phyloP scores from a whole-genome alignment of 1,284 basidiomycete genomes.

The Cryptococcus sp. region DNA sequence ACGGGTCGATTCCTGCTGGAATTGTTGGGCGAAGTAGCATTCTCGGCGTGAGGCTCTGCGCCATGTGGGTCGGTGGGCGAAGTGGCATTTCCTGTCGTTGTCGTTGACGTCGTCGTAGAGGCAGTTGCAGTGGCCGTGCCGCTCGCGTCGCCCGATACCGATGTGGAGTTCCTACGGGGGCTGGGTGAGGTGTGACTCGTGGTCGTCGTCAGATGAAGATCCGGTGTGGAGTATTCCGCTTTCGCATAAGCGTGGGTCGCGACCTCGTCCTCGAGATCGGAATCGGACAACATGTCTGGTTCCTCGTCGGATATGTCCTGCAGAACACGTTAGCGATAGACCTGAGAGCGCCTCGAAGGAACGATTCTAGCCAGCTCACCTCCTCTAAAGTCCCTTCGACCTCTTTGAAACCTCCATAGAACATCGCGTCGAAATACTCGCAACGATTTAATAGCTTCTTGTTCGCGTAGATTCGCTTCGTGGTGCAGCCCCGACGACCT shows the following conservation, averaged over 20 bases:
- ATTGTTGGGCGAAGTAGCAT: too few species aligned
- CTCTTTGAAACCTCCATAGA: constrained; percentile 49
- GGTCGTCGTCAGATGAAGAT: constrained; percentile 20
- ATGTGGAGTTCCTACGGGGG: constrained; percentile 9
- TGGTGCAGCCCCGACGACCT: neutral
- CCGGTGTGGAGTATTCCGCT: constrained; percentile 8
- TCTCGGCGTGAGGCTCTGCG: too few species aligned
- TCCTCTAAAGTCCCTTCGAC: constrained; percentile 34
- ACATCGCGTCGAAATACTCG: constrained; percentile 68
- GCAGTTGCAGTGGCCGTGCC: neutral
- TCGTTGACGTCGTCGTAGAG: too few species aligned
- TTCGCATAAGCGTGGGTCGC: constrained; percentile 11
- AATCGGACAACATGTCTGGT: constrained; percentile 44
- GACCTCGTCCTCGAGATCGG: constrained; percentile 51
- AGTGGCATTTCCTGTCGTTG: too few species aligned
- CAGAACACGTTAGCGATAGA: neutral
- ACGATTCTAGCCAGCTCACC: constrained; percentile 13
- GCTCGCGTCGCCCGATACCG: constrained; percentile 16
- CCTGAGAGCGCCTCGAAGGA: neutral
- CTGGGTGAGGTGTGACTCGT: constrained; percentile 19
- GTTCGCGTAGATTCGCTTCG: constrained; percentile 58
- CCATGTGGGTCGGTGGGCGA: too few species aligned
- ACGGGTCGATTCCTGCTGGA: too few species aligned
- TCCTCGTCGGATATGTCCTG: constrained; percentile 39
- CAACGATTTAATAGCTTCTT: constrained; percentile 67